Base-by-base conservation (phyloP, 768 basidiomycete genomes). In the Sutorius australiensis region DNA sequence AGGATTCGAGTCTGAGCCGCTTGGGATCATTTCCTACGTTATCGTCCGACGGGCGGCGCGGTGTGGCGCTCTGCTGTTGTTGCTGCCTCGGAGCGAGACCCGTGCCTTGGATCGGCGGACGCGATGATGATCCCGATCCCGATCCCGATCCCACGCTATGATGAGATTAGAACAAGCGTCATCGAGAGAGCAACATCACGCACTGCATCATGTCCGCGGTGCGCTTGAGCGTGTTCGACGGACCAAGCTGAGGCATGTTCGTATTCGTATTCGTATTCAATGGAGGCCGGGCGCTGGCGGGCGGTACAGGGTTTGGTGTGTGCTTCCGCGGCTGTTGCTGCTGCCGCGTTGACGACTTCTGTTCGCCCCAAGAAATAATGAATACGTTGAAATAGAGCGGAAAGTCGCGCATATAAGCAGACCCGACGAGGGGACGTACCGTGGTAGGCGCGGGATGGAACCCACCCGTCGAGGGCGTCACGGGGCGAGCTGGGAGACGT, bases 381-480 rank as follows among this genome's bases (percentile, higher is more conserved):
- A 11, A n/a, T 14, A 16, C 6, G 16, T 3, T 3, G 14, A 32
- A 16, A 17, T 6, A 8, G 13, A 8, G 5, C 5, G 5, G 16
- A 7, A 37, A 13, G 24, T 13, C 17, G 32, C 36, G 40, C 55
- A 60, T 57, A 57, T 43, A 61, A 3, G 11, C 33, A 48, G 37
- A 9, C 32, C 14, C 24, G 24, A 24, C 4, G 24, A 24, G 24
- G 19, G 42, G 4, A 66, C 73, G 8, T 57, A 80, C 81, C 67
- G 73, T 65, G 21, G 75, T 77, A 45, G 75, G 66, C 0, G 78
- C 77, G 50, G 77, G 76, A 59, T 79, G 72, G 58, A 78, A 82
- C 2, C 78, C 79, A 27, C 80, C 80, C 53, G 74, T 67, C 2
- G 78, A 72, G 21, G 73, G 1, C 11, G 24, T 16, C 12, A 6